Conservation (phyloP, 176 grass and related monocot genomes). For the Aechmea fasciata region DNA sequence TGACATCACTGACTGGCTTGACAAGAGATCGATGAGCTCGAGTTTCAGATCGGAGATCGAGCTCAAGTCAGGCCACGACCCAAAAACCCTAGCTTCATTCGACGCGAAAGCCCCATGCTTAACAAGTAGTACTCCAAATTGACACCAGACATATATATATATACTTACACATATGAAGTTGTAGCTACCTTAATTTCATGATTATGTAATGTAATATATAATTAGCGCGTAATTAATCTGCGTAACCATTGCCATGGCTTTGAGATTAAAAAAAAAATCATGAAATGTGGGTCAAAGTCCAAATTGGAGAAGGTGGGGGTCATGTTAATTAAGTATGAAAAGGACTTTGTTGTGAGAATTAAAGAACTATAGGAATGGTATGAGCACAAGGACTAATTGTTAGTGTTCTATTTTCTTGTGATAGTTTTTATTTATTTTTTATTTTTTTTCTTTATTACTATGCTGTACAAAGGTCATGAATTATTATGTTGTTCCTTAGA, state of each 20-base stretch:
- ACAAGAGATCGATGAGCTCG: conserved; percentile 9
- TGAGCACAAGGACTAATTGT: not conserved
- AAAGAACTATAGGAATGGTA: not conserved
- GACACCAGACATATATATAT: too few relatives aligned
- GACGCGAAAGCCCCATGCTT: not conserved
- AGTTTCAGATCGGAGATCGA: not conserved
- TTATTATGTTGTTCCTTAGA: too few relatives aligned
- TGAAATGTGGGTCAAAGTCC: not conserved
- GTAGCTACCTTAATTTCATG: too few relatives aligned
- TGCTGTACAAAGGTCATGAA: too few relatives aligned
- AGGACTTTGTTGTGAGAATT: not conserved
- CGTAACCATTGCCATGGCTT: too few relatives aligned
- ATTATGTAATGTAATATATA: too few relatives aligned
- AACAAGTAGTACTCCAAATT: not conserved
- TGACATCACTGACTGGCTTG: conserved; percentile 52
- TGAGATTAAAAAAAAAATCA: too few relatives aligned
- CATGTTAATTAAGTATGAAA: not conserved
- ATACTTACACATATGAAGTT: too few relatives aligned
- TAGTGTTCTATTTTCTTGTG: not conserved
- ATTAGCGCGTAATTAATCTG: too few relatives aligned
- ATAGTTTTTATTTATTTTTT: not conserved
- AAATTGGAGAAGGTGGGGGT: not conserved
- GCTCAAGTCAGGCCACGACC: not conserved
- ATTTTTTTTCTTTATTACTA: too few relatives aligned
- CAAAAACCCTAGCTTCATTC: not conserved